Conservation (phyloP, 202 grass and related monocot species). For the Carex sylvatica region DNA sequence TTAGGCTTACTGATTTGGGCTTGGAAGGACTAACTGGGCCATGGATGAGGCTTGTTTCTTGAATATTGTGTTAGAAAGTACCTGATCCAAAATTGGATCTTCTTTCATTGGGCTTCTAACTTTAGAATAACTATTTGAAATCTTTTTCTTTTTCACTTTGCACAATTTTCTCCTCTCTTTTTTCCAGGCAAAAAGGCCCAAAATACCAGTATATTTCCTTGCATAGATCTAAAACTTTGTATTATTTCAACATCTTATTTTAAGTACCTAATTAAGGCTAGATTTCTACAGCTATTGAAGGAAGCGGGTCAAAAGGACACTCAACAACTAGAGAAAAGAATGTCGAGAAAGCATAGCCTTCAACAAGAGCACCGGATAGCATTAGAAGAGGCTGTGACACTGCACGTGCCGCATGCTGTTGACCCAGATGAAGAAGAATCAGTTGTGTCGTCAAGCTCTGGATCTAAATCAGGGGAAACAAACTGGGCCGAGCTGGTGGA, state of each 20-base stretch:
- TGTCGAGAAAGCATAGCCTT: constrained; percentile 67
- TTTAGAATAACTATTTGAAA: neutral
- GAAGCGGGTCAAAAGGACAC: constrained; percentile 33
- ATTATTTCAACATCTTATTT: neutral
- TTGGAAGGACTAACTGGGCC: neutral
- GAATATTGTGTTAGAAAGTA: neutral
- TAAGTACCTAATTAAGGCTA: neutral
- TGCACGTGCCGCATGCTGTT: constrained; percentile 63
- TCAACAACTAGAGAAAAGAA: constrained; percentile 53
- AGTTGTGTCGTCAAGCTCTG: constrained; percentile 15
- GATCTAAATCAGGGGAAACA: constrained; percentile 43
- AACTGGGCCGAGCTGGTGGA: constrained; percentile 81
- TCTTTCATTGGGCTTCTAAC: neutral
- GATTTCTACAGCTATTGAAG: constrained; percentile 56
- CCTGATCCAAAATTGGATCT: neutral
- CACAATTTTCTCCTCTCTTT: neutral
- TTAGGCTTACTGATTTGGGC: neutral
- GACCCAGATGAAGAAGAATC: constrained; percentile 42
- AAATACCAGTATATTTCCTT: neutral
- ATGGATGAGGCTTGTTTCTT: neutral
- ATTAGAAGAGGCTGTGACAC: constrained; percentile 52
- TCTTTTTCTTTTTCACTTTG: neutral
- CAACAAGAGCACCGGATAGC: constrained; percentile 79
- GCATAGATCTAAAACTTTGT: neutral
- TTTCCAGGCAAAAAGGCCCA: neutral